Percentiles rank a stretch among this genome's conserved stretches.
Evolutionary conservation across 2,329 filamentous ascomycete genomes (phyloP).

Genomic region (Penicillium sp.): DNA sequence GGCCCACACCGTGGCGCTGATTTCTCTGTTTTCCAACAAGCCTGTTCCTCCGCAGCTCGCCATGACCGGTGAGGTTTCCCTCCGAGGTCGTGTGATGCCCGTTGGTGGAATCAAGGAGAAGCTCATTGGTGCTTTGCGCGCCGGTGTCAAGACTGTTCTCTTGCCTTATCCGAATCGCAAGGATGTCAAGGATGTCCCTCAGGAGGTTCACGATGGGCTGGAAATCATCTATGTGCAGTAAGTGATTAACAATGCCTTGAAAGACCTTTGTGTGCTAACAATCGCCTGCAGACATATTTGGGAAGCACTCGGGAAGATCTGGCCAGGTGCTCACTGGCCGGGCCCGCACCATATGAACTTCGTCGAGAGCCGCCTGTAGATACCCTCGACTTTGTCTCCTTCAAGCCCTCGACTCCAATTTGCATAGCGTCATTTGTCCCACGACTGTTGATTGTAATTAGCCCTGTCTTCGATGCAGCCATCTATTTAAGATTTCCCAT

Average conservation of each 20-base stretch:
- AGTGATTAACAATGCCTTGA: conserved; percentile 31
- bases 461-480: conserved; percentile 6
- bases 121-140: conserved; percentile 84
- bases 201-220: conserved; percentile 80
- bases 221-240: conserved; percentile 87
- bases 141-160: conserved; percentile 90
- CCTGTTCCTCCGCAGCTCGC: conserved; percentile 85
- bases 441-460: conserved; percentile 8
- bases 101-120: conserved; percentile 99
- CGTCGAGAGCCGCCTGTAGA: conserved; percentile 73
- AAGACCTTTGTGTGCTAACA: conserved; percentile 10
- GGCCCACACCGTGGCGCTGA: conserved; percentile 87
- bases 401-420: conserved; percentile 9
- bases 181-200: conserved; percentile 82
- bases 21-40: conserved; percentile 81
- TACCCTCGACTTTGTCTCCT: conserved; percentile 3
- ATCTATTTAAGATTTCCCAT: conserved; percentile 5
- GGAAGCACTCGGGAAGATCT: conserved; percentile 86
- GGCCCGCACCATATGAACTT: conserved; percentile 63
- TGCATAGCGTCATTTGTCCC: conserved; percentile 14
- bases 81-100: conserved; percentile 84
- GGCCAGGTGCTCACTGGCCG: conserved; percentile 85
- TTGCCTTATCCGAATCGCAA: conserved; percentile 85
- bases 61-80: conserved; percentile 79
- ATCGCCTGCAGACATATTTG: conserved; percentile 67